Percentiles rank a stretch among this genome's conserved stretches.
Conservation (phyloP, 106 monocot genomes). For the Triglochin maritima region DNA sequence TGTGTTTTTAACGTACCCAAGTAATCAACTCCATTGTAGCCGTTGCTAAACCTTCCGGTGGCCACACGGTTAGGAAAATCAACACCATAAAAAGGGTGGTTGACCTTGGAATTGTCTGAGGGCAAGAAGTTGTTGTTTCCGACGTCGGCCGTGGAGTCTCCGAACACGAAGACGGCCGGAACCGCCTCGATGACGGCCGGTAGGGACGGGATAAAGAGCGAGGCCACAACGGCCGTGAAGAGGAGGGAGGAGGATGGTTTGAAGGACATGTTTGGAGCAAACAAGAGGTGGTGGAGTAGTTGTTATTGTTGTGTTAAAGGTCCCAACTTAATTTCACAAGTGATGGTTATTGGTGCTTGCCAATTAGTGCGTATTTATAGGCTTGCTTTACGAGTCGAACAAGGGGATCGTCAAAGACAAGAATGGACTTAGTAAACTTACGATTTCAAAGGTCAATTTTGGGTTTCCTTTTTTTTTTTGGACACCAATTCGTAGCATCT, state of each 20-base stretch:
- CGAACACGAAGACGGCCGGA: slow-evolving; percentile 49
- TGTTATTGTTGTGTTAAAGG: too few species aligned
- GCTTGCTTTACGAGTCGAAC: too few species aligned
- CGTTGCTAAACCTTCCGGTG: slow-evolving; percentile 58
- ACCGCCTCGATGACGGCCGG: slow-evolving; percentile 2
- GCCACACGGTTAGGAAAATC: slow-evolving; percentile 28
- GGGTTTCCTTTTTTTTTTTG: too few species aligned
- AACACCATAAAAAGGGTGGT: slow-evolving; percentile 44
- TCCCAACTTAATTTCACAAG: too few species aligned
- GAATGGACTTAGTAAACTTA: too few species aligned
- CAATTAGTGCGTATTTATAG: too few species aligned
- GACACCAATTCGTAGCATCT: too few species aligned
- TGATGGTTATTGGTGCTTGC: too few species aligned
- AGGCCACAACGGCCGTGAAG: background rate
- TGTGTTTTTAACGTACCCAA: slow-evolving; percentile 11
- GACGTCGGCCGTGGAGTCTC: slow-evolving; percentile 48
- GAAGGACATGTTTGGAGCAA: background rate
- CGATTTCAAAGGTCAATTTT: too few species aligned
- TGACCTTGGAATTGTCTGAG: slow-evolving; percentile 20
- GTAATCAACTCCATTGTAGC: slow-evolving; percentile 40
- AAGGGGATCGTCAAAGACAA: too few species aligned
- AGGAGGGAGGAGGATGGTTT: background rate
- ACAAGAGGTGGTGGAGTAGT: too few species aligned
- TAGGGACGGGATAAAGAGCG: background rate
- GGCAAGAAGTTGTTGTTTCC: slow-evolving; percentile 48